Percentiles rank a stretch among this genome's conserved stretches.
These are phyloP conservation scores for Xylaria sp. DNA, from an alignment of 2,329 filamentous ascomycete species.

Conservation along the genomic window DNA sequence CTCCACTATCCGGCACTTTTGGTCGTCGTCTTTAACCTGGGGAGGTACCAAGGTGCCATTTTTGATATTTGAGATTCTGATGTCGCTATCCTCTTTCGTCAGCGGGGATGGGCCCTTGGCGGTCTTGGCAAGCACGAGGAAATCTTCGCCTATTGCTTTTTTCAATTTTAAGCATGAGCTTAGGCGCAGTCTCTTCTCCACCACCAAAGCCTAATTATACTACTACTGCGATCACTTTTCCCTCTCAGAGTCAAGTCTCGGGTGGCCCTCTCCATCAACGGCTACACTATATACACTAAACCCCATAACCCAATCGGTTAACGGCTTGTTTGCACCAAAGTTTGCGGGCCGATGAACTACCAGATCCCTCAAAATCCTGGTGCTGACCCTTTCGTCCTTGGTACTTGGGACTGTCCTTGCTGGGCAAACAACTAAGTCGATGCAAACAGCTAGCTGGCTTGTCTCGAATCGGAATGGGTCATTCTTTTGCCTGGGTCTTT, in stretches of 20 bases:
- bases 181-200: slow-evolving; percentile 41
- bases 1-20: slow-evolving; percentile 25
- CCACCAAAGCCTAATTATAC: slow-evolving; percentile 16
- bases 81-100: slow-evolving; percentile 24
- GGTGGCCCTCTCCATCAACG: slow-evolving; percentile 30
- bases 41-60: slow-evolving; percentile 21
- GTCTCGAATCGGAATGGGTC: slow-evolving; percentile 18
- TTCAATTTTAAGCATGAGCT: slow-evolving; percentile 50
- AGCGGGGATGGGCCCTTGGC: slow-evolving; percentile 36
- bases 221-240: slow-evolving; percentile 16
- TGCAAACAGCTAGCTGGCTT: slow-evolving; percentile 34
- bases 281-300: background rate
- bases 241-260: slow-evolving; percentile 30
- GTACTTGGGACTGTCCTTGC: background rate
- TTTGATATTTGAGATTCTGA: slow-evolving; percentile 35
- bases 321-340: slow-evolving; percentile 15
- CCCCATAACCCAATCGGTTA: slow-evolving; percentile 19
- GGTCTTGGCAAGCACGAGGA: slow-evolving; percentile 47
- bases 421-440: slow-evolving; percentile 25
- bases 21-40: slow-evolving; percentile 9
- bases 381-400: slow-evolving; percentile 25
- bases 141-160: slow-evolving; percentile 27
- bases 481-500: background rate
- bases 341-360: slow-evolving; percentile 17
- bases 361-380: slow-evolving; percentile 18